phyloP scores from a whole-genome alignment of 371 early-diverging fungal species.

The Conidiobolus coronatus region DNA sequence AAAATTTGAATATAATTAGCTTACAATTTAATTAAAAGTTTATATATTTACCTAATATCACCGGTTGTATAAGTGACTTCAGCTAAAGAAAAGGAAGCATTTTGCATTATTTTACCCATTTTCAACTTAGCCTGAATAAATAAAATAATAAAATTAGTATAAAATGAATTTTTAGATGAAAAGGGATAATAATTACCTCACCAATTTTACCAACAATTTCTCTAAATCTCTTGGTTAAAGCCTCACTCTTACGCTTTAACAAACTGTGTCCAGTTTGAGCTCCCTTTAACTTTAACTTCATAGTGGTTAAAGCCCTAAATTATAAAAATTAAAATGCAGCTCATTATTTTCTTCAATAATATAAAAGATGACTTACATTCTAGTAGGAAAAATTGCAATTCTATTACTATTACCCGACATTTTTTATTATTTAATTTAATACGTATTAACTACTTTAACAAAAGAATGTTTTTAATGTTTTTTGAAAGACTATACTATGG shows the following conservation, averaged over 20 bases:
- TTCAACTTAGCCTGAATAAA: constrained; percentile 42
- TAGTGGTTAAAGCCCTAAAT: constrained; percentile 69
- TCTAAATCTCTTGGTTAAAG: constrained; percentile 87
- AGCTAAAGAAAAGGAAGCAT: constrained; percentile 91
- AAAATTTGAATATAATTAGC: not conserved
- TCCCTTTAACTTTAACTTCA: constrained; percentile 90
- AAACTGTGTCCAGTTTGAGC: constrained; percentile 97
- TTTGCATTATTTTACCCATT: constrained; percentile 95
- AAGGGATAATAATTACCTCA: constrained; percentile 22
- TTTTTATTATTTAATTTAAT: too few species aligned
- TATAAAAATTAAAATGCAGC: not conserved
- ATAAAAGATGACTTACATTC: constrained; percentile 30
- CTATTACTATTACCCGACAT: not conserved
- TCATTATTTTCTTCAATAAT: constrained; percentile 3
- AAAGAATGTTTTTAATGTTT: too few species aligned
- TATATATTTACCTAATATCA: constrained; percentile 52
- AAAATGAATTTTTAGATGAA: not conserved
- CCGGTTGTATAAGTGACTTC: constrained; percentile 96
- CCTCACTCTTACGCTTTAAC: constrained; percentile 94
- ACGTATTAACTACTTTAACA: too few species aligned
- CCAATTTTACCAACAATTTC: constrained; percentile 87
- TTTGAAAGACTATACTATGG: too few species aligned
- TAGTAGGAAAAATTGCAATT: constrained; percentile 49
- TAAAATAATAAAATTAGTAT: not conserved
- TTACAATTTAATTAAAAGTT: not conserved